Evolutionary conservation across 2,329 filamentous ascomycete genomes (phyloP).

Genomic region (Geosmithia flava): DNA sequence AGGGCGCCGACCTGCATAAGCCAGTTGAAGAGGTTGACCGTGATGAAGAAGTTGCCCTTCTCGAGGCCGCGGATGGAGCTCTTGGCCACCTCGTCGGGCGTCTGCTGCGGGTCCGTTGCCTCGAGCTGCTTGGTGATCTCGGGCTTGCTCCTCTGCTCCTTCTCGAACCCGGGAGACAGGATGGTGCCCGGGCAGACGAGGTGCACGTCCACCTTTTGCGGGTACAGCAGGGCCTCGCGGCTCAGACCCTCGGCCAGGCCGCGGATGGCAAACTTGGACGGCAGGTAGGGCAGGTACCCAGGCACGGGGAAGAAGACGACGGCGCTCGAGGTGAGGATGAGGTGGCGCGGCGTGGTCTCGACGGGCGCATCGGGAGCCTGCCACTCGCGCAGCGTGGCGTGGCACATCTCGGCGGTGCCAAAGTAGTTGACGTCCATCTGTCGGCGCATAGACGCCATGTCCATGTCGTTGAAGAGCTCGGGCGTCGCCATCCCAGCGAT

Average conservation of each 20-base stretch:
- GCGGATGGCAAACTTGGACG: slow-evolving; percentile 75
- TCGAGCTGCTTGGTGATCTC: slow-evolving; percentile 69
- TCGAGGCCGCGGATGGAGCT: slow-evolving; percentile 64
- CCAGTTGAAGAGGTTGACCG: slow-evolving; percentile 59
- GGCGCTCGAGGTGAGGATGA: slow-evolving; percentile 78
- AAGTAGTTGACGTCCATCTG: slow-evolving; percentile 95
- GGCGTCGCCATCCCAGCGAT: slow-evolving; percentile 67
- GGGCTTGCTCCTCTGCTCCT: slow-evolving; percentile 71
- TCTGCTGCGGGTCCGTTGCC: slow-evolving; percentile 68
- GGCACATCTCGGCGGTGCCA: slow-evolving; percentile 74
- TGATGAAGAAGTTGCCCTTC: slow-evolving; percentile 66
- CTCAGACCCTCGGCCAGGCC: slow-evolving; percentile 71
- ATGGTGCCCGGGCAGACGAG: slow-evolving; percentile 80
- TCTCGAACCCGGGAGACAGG: slow-evolving; percentile 57
- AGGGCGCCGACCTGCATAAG: slow-evolving; percentile 54
- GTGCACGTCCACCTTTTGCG: slow-evolving; percentile 68
- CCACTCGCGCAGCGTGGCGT: slow-evolving; percentile 68
- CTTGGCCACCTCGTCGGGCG: slow-evolving; percentile 63
- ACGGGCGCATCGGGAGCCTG: slow-evolving; percentile 35
- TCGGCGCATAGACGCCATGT: slow-evolving; percentile 50
- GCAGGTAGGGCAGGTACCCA: slow-evolving; percentile 76
- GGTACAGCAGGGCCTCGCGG: slow-evolving; percentile 80
- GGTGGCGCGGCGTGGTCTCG: slow-evolving; percentile 49
- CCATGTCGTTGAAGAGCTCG: slow-evolving; percentile 64
- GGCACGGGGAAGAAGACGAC: slow-evolving; percentile 63